Conservation (phyloP, 1,284 basidiomycete species). For the Ganoderma sp. region DNA sequence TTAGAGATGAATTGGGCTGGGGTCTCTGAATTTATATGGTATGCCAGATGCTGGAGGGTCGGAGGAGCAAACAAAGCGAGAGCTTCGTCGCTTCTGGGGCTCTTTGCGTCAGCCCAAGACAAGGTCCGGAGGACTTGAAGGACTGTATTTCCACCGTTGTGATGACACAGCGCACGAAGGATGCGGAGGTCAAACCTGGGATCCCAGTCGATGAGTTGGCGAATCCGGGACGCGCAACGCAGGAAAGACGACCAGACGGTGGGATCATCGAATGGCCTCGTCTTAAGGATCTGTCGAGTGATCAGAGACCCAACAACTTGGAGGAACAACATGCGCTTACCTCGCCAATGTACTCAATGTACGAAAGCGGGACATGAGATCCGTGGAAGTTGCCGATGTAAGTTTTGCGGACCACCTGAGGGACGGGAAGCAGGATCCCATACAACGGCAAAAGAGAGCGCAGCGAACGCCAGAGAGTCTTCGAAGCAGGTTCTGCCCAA, state of each 20-base stretch:
- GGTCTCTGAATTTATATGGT: not conserved
- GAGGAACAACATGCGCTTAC: not conserved
- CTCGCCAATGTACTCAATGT: slow-evolving; percentile 3
- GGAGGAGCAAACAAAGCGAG: not conserved
- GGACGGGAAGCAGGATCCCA: not conserved
- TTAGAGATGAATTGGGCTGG: not conserved
- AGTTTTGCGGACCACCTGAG: not conserved
- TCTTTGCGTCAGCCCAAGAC: slow-evolving; percentile 1
- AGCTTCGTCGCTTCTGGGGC: not conserved
- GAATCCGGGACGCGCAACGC: slow-evolving; percentile 8
- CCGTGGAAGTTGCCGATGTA: slow-evolving; percentile 4
- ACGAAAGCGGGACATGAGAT: not conserved
- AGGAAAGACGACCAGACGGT: not conserved
- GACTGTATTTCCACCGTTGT: not conserved
- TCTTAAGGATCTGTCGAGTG: not conserved
- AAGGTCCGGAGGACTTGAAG: not conserved
- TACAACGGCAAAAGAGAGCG: slow-evolving; percentile 6
- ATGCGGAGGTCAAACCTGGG: slow-evolving; percentile 2
- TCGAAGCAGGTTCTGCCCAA: slow-evolving; percentile 1
- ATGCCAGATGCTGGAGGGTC: not conserved
- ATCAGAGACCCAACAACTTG: not conserved
- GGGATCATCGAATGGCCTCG: not conserved
- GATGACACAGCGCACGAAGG: not conserved
- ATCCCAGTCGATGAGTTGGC: slow-evolving; percentile 5
- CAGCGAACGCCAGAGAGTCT: not conserved